A percentile compares a stretch with the other conserved stretches of the same genome.
phyloP scores from a whole-genome alignment of 1,284 basidiomycete species.

The Ganoderma sinense region DNA sequence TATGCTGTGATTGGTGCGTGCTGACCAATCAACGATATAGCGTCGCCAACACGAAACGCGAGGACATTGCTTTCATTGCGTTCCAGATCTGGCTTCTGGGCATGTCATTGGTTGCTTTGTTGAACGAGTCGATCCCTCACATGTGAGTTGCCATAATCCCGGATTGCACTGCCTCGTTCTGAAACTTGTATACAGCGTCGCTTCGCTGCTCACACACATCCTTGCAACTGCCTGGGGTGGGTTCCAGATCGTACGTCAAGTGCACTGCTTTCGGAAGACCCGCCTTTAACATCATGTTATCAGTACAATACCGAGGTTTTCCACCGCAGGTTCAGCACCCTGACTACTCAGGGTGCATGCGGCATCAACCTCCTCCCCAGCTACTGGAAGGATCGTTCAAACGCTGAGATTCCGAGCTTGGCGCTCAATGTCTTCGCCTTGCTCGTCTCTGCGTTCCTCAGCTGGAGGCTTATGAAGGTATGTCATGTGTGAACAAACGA shows the following conservation, averaged over 20 bases:
- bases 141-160: slow-evolving; percentile 48
- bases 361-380: slow-evolving; percentile 57
- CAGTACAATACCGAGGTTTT: slow-evolving; percentile 58
- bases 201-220: slow-evolving; percentile 75
- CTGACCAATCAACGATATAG: slow-evolving; percentile 42
- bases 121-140: slow-evolving; percentile 86
- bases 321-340: slow-evolving; percentile 57
- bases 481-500: not conserved
- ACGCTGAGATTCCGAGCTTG: slow-evolving; percentile 70
- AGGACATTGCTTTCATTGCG: slow-evolving; percentile 77
- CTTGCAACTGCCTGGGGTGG: slow-evolving; percentile 75
- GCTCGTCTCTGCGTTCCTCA: slow-evolving; percentile 66
- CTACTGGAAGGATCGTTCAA: slow-evolving; percentile 66
- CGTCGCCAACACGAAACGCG: slow-evolving; percentile 74
- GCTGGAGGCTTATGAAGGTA: slow-evolving; percentile 80
- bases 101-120: slow-evolving; percentile 78
- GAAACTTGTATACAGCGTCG: slow-evolving; percentile 46
- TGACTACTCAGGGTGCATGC: slow-evolving; percentile 74
- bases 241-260: slow-evolving; percentile 58
- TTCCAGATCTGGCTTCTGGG: slow-evolving; percentile 85
- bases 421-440: slow-evolving; percentile 68
- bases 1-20: not conserved
- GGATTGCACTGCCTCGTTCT: not conserved
- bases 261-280: not conserved
- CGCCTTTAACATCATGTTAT: too few relatives aligned